Percentiles rank a stretch among this genome's conserved stretches.
Conservation (phyloP, 768 basidiomycete species). For the Rhodotorula paludigena region DNA sequence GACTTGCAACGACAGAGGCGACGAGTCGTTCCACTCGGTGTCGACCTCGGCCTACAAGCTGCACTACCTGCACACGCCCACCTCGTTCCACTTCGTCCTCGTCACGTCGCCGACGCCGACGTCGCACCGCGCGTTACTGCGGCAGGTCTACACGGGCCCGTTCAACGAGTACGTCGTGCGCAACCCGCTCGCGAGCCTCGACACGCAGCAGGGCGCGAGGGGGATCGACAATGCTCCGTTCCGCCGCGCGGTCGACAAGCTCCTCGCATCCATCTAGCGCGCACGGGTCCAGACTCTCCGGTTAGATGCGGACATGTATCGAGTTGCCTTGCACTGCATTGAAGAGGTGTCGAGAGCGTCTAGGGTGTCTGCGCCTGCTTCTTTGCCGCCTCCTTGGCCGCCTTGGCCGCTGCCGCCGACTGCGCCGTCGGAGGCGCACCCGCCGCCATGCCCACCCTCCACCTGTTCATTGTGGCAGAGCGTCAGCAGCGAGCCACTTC, state of each 20-base stretch:
- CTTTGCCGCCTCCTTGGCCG: not conserved
- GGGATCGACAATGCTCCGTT: constrained; percentile 94
- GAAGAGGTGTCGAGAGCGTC: not conserved
- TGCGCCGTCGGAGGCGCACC: not conserved
- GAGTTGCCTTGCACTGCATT: not conserved
- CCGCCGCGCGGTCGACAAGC: constrained; percentile 68
- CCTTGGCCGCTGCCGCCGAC: constrained; percentile 1
- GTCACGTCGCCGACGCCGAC: constrained; percentile 57
- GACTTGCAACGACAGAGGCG: constrained; percentile 56
- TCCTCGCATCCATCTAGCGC: constrained; percentile 48
- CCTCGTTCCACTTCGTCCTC: constrained; percentile 92
- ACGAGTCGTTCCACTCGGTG: constrained; percentile 86
- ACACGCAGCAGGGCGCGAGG: constrained; percentile 60
- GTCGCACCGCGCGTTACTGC: constrained; percentile 64
- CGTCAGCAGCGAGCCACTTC: not conserved
- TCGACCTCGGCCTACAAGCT: constrained; percentile 87
- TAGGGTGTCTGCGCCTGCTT: no score
- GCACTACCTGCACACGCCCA: constrained; percentile 83
- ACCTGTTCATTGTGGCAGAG: constrained; percentile 5
- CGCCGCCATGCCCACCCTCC: constrained; percentile 27
- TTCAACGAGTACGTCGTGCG: constrained; percentile 91
- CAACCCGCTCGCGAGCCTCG: constrained; percentile 75
- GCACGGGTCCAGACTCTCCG: not conserved
- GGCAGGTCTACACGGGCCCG: constrained; percentile 87
- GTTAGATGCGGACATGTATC: not conserved